Base-by-base conservation (phyloP, 2,329 filamentous ascomycete genomes). In the Stachybotrys chartarum region DNA sequence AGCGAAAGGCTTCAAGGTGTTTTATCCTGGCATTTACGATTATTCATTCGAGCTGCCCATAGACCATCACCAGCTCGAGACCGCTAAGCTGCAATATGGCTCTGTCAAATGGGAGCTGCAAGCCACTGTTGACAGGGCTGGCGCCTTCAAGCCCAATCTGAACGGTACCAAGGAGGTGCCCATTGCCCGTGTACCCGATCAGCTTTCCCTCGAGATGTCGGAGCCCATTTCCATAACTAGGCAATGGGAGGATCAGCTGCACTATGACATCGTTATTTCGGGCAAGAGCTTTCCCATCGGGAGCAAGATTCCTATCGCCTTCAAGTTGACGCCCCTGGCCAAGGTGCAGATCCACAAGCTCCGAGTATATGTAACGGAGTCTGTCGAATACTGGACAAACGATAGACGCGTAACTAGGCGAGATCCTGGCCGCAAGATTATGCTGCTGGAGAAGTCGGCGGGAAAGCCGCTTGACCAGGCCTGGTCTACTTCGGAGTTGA, bases 211-310 rank as follows among this genome's bases (percentile, higher is more conserved):
- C 30, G 92, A 97, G 70, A 91, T 91, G 70, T 87, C 91, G 30
- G 92, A 97, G 67, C 92, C 92, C 3, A 96, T 97, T 64, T 93
- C 91, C 11, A 96, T 97, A 65, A 93, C 89, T 60, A 81, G 92
- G 18, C 91, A 90, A 59, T 97, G 92, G 92, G 92, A 97, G 68
- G 91, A 97, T 62, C 92, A 96, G 66, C 77, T 97, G 35, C 91
- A 95, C 66, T 97, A 97, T 72, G 92, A 97, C 65, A 96, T 97
- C 62, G 87, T 96, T 68, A 96, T 97, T 54, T 96, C 91, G 1
- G 92, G 92, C 54, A 96, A 96, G 78, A 95, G 91, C 1, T 97
- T 97, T 57, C 90, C 92, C 0, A 82, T 97, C 18, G 92, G 92
- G 16, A 83, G 88, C 45, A 89, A 89, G 64, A 90, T 97, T 16